phyloP scores from a whole-genome alignment of 208 protist species.

The Crithidia sp. region DNA sequence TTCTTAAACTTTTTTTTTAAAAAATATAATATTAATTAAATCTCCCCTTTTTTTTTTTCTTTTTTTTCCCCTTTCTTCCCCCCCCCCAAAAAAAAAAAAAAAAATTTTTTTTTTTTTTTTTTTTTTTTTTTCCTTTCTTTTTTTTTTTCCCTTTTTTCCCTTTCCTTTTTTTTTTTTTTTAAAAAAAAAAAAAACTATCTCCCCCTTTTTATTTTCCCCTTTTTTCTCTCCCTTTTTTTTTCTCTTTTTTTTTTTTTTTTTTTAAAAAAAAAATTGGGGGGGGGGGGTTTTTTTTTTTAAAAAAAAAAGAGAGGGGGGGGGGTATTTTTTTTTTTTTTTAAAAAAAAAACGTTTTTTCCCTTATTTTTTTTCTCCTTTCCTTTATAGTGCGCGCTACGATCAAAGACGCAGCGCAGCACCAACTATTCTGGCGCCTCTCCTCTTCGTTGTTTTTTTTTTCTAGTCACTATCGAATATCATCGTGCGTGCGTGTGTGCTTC shows the following conservation, averaged over 20 bases:
- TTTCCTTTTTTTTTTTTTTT: conserved; percentile 19
- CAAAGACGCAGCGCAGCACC: neutral
- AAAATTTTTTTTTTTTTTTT: too few species aligned
- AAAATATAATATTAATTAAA: too few species aligned
- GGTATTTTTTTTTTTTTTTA: neutral
- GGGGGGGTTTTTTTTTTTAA: too few species aligned
- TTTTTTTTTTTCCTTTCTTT: conserved; percentile 20
- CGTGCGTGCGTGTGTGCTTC: too few species aligned
- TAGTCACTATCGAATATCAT: neutral
- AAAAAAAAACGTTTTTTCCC: too few species aligned
- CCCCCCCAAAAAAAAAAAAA: too few species aligned
- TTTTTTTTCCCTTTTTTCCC: conserved; percentile 19
- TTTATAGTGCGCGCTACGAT: neutral
- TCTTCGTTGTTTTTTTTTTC: neutral
- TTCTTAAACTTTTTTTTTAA: too few species aligned
- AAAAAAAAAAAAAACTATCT: neutral
- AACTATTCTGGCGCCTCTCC: neutral
- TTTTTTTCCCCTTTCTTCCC: too few species aligned
- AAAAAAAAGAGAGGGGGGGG: neutral
- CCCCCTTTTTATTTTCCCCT: neutral
- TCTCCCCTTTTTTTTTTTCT: too few species aligned
- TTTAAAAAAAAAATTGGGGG: too few species aligned
- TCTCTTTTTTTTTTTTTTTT: conserved; percentile 23
- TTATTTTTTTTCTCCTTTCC: neutral
- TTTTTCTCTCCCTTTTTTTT: conserved; percentile 21